Evolutionary conservation across 805 yeast species (phyloP).

Genomic region (Yamadazyma laniorum): DNA sequence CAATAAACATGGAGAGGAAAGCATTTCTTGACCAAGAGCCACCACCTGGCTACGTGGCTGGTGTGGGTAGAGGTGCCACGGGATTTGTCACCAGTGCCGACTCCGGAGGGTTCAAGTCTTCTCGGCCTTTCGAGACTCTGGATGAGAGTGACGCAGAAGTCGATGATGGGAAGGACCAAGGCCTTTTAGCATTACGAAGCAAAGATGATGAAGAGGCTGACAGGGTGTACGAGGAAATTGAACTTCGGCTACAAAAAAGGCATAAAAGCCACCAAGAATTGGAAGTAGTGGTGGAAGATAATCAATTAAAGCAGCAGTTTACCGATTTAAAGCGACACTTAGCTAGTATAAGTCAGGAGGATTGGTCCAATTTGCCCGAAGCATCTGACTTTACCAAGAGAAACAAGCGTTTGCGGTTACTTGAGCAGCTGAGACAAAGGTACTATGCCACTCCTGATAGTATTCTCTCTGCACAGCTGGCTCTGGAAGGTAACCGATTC

Average conservation of each 20-base stretch:
- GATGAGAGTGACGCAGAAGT: constrained; percentile 23
- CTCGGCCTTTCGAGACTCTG: constrained; percentile 27
- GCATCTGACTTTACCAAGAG: constrained; percentile 82
- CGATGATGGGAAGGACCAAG: constrained; percentile 30
- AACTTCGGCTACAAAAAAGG: constrained; percentile 41
- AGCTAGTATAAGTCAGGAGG: constrained; percentile 55
- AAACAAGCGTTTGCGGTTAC: constrained; percentile 68
- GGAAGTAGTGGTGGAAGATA: constrained; percentile 14
- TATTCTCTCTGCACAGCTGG: constrained; percentile 36
- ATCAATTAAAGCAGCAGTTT: constrained; percentile 43
- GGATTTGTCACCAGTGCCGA: constrained; percentile 90
- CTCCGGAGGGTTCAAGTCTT: constrained; percentile 43
- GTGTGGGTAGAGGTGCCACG: constrained; percentile 91
- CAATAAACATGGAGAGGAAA: constrained; percentile 52
- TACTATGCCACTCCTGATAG: constrained; percentile 83
- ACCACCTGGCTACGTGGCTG: constrained; percentile 89
- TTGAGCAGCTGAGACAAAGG: constrained; percentile 61
- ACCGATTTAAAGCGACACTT: constrained; percentile 66
- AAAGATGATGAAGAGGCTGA: constrained; percentile 82
- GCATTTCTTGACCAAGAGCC: constrained; percentile 80
- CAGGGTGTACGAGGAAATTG: constrained; percentile 63
- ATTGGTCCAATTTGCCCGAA: constrained; percentile 85
- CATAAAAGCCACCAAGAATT: constrained; percentile 21
- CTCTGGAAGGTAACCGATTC: constrained; percentile 40
- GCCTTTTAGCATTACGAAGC: constrained; percentile 21